These are phyloP conservation scores for Ailanthus altissimus DNA, from an alignment of 345 rosid genomes.

Conservation along the genomic window DNA sequence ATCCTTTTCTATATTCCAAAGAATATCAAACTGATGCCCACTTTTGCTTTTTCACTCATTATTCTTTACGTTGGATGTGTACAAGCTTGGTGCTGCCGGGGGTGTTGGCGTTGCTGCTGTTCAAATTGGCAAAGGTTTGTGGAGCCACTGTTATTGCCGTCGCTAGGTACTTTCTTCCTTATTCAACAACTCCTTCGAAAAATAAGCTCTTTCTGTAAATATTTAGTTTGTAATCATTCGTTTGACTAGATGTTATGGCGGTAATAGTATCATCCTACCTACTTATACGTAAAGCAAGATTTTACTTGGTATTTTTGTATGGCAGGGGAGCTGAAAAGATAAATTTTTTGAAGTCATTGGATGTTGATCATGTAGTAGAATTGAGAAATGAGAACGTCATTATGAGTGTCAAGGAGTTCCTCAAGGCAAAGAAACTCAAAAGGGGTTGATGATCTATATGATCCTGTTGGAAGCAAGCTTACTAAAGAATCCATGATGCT, in stretches of 20 bases:
- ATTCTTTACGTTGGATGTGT: not conserved
- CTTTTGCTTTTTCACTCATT: not conserved
- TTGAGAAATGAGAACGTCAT: conserved; percentile 59
- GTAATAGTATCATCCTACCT: not conserved
- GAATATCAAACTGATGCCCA: not conserved
- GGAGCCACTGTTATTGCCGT: conserved; percentile 87
- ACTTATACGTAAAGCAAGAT: not conserved
- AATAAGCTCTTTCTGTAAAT: not conserved
- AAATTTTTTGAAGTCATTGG: conserved; percentile 66
- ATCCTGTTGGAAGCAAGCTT: conserved; percentile 91
- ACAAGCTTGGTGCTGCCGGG: conserved; percentile 84
- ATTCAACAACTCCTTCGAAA: not conserved
- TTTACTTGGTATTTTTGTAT: not conserved
- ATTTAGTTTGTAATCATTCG: not conserved
- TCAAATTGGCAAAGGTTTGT: conserved; percentile 84
- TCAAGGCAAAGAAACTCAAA: conserved; percentile 68
- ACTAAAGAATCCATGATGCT: conserved; percentile 75
- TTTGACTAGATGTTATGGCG: not conserved
- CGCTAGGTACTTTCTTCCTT: conserved; percentile 53
- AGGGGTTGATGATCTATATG: conserved; percentile 86
- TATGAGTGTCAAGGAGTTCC: conserved; percentile 68
- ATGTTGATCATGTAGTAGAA: conserved; percentile 87
- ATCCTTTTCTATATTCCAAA: not conserved
- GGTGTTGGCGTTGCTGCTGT: conserved; percentile 96
- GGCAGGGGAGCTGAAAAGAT: conserved; percentile 76